Evolutionary conservation across 208 protist species (phyloP).

Genomic region (Leishmania arabica): DNA sequence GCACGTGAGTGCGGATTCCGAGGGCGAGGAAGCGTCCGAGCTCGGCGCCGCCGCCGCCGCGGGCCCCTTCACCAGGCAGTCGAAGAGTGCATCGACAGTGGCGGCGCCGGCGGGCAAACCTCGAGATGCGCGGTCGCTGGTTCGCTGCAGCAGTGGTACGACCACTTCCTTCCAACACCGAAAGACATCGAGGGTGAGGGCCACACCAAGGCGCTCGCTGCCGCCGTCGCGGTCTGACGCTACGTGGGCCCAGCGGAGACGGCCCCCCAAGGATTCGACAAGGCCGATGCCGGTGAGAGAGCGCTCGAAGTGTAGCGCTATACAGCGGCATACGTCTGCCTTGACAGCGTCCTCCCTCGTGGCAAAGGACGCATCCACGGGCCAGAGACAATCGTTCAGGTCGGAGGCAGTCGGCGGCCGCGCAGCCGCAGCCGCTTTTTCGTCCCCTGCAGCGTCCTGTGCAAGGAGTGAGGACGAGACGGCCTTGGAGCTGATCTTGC

Average conservation of each 20-base stretch:
- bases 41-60: neutral
- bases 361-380: slow-evolving; percentile 12
- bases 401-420: neutral
- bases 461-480: neutral
- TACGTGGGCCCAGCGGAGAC: slow-evolving; percentile 18
- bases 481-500: neutral
- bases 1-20: neutral
- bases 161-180: slow-evolving; percentile 19
- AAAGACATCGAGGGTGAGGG: slow-evolving; percentile 20
- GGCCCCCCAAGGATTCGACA: slow-evolving; percentile 6
- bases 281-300: slow-evolving; percentile 10
- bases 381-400: neutral
- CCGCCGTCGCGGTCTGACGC: neutral
- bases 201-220: slow-evolving; percentile 25
- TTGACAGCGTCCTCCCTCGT: slow-evolving; percentile 28
- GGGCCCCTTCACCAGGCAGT: neutral
- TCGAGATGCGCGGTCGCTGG: neutral
- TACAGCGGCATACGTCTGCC: slow-evolving; percentile 36
- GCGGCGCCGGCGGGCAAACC: neutral
- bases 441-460: neutral
- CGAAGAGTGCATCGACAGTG: slow-evolving; percentile 7
- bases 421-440: neutral
- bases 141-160: slow-evolving; percentile 19
- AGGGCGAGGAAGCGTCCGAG: neutral
- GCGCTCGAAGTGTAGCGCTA: slow-evolving; percentile 22